Percentiles rank a stretch among this genome's conserved stretches.
Evolutionary conservation across 1,284 basidiomycete genomes (phyloP).

Genomic region (Trametes pubescens): DNA sequence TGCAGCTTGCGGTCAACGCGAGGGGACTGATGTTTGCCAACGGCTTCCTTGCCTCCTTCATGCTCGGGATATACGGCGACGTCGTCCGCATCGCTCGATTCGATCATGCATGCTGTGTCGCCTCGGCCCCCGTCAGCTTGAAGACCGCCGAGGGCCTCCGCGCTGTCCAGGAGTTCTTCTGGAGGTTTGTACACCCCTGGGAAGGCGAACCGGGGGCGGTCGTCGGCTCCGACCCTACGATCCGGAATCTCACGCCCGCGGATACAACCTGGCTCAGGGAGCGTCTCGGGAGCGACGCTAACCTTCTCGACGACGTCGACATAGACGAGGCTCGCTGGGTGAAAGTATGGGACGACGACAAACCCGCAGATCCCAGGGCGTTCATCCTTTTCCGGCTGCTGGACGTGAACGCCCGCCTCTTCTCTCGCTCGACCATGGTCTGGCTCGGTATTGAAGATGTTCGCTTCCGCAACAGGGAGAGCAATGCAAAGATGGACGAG

Average conservation of each 20-base stretch:
- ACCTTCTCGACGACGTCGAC: neutral
- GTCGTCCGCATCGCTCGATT: slow-evolving; percentile 29
- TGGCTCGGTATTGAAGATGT: slow-evolving; percentile 22
- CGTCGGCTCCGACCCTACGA: slow-evolving; percentile 26
- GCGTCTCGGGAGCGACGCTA: slow-evolving; percentile 3
- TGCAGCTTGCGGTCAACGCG: slow-evolving; percentile 25
- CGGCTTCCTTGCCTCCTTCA: slow-evolving; percentile 20
- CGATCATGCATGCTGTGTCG: slow-evolving; percentile 25
- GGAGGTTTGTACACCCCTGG: slow-evolving; percentile 28
- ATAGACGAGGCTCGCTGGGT: slow-evolving; percentile 7
- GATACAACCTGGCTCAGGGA: slow-evolving; percentile 12
- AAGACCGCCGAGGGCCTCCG: slow-evolving; percentile 6
- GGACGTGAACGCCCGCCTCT: slow-evolving; percentile 25
- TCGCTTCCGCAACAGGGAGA: neutral
- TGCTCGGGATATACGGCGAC: slow-evolving; percentile 30
- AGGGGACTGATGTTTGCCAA: slow-evolving; percentile 30
- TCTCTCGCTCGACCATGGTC: slow-evolving; percentile 28
- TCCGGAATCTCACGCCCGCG: slow-evolving; percentile 1
- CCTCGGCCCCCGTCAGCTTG: slow-evolving; percentile 13
- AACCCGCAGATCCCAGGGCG: neutral
- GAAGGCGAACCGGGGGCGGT: slow-evolving; percentile 5
- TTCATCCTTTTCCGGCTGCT: slow-evolving; percentile 18
- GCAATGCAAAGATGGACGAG: neutral
- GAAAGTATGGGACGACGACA: slow-evolving; percentile 11
- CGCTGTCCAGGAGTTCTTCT: slow-evolving; percentile 23